Percentiles rank a stretch among this genome's conserved stretches.
Evolutionary conservation across 1,284 basidiomycete species (phyloP).

Genomic region (Marasmius sp.): DNA sequence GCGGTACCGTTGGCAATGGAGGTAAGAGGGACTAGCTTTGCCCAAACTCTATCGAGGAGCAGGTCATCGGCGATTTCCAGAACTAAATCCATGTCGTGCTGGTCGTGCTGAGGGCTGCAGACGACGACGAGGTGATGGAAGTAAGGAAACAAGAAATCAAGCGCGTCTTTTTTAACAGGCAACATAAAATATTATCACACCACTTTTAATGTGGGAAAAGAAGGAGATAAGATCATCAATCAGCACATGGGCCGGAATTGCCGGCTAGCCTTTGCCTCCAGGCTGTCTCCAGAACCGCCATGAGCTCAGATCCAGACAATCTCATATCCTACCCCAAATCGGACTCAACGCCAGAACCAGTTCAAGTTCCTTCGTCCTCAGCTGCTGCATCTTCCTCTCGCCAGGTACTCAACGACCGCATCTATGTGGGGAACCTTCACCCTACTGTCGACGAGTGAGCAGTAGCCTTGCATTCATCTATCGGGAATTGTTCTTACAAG

Average conservation of each 20-base stretch:
- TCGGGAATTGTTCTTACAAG: constrained; percentile 13
- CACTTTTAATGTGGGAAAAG: not conserved
- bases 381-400: constrained; percentile 13
- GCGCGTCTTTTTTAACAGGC: not conserved
- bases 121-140: not conserved
- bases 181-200: not conserved
- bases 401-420: constrained; percentile 58
- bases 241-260: not conserved
- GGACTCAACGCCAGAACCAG: not conserved
- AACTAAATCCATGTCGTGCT: constrained; percentile 75
- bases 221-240: not conserved
- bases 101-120: too few species aligned
- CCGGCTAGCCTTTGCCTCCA: not conserved
- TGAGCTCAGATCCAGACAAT: not conserved
- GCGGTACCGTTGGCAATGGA: constrained; percentile 24
- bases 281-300: not conserved
- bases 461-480: not conserved
- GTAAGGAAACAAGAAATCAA: not conserved
- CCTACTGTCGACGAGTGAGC: constrained; percentile 87
- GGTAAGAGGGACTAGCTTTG: constrained; percentile 70
- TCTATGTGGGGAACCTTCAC: constrained; percentile 92
- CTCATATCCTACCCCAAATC: not conserved
- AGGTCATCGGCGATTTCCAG: constrained; percentile 73
- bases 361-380: not conserved
- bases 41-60: constrained; percentile 79